Conservation (phyloP, 2,329 filamentous ascomycete genomes). For the Botrytis squamosa region DNA sequence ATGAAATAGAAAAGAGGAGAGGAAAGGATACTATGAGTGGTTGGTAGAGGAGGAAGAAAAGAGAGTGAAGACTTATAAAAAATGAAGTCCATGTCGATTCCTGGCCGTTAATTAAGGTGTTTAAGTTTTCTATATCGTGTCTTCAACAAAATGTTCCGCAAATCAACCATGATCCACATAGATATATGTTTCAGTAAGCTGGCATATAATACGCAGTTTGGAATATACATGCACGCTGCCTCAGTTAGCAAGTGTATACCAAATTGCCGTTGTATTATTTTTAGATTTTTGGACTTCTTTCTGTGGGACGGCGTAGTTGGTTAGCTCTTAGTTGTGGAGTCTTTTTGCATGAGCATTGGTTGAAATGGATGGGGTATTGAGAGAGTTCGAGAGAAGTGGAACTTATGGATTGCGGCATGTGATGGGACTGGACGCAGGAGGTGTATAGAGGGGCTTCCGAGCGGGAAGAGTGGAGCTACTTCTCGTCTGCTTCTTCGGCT, state of each 20-base stretch:
- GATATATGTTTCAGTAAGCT: too few species aligned
- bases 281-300: neutral
- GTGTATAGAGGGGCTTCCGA: neutral
- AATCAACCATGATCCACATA: neutral
- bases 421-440: neutral
- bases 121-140: neutral
- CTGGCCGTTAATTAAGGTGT: neutral
- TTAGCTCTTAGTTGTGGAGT: too few species aligned
- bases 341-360: neutral
- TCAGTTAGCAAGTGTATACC: neutral
- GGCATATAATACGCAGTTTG: rapidly evolving
- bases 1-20: too few species aligned
- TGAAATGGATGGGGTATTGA: neutral
- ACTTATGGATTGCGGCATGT: neutral
- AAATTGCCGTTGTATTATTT: neutral
- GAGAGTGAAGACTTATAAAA: neutral
- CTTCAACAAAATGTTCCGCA: too few species aligned
- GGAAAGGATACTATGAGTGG: too few species aligned
- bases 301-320: too few species aligned
- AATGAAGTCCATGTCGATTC: neutral
- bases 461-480: neutral
- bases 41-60: too few species aligned
- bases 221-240: neutral
- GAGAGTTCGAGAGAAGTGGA: neutral
- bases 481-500: neutral